Conservation (phyloP, 805 yeast genomes). For the Kuraishia hungarica region DNA sequence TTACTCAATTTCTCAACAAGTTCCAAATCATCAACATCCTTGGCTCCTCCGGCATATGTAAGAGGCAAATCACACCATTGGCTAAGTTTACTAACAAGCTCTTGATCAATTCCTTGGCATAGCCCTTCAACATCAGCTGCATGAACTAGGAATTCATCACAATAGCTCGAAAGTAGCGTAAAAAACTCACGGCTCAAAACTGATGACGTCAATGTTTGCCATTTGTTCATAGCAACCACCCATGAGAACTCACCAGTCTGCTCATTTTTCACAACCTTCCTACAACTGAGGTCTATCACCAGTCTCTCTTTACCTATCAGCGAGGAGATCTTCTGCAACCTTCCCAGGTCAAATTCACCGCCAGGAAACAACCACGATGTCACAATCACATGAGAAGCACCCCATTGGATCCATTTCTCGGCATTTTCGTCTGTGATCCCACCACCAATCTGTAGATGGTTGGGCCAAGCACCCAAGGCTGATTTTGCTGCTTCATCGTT, state of each 20-base stretch:
- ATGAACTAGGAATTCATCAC: constrained; percentile 85
- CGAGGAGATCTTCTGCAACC: constrained; percentile 40
- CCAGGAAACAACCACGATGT: constrained; percentile 86
- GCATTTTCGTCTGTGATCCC: constrained; percentile 80
- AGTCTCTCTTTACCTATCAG: constrained; percentile 57
- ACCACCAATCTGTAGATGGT: constrained; percentile 80
- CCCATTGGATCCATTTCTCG: constrained; percentile 59
- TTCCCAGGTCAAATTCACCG: constrained; percentile 39
- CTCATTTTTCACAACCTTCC: constrained; percentile 27
- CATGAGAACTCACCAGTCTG: constrained; percentile 34
- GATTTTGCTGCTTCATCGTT: constrained; percentile 78
- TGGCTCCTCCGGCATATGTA: constrained; percentile 98
- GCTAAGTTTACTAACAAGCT: constrained; percentile 61
- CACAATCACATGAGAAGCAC: constrained; percentile 84
- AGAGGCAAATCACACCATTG: constrained; percentile 74
- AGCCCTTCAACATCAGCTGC: constrained; percentile 99
- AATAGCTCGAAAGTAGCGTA: constrained; percentile 45
- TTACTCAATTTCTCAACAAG: constrained; percentile 58
- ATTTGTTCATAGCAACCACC: constrained; percentile 96
- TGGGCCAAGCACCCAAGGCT: constrained; percentile 73
- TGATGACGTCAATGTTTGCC: constrained; percentile 84
- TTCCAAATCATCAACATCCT: constrained; percentile 56
- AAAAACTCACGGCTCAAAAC: constrained; percentile 48
- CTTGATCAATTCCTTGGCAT: constrained; percentile 85
- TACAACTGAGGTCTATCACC: constrained; percentile 89